Base-by-base conservation (phyloP, 768 basidiomycete genomes). In the Russula olivacea region DNA sequence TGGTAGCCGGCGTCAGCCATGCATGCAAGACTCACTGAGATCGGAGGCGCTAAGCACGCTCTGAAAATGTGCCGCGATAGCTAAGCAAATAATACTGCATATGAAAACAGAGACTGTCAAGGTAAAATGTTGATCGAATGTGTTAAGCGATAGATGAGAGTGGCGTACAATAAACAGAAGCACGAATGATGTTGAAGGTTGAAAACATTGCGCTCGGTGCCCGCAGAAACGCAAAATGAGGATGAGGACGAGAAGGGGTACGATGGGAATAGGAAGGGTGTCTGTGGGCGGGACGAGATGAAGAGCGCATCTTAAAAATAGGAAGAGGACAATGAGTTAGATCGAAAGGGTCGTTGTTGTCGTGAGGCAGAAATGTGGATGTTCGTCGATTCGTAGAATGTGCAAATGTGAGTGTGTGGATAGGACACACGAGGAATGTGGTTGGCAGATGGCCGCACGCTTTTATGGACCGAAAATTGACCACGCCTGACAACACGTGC, bases 21-120 rank as follows among this genome's bases (percentile, higher is more conserved):
- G 30, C 52, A 9, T 54, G 38, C 56, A 8, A 45, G 14, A 71
- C 87, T 72, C 72, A 92, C 90, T 92, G 72, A 93, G 86, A 76
- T 91, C 88, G 61, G 87, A 89, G 67, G 88, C 78, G 64, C 83
- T 79, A 65, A 91, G 76, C 38, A 90, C 79, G 59, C 77, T 77
- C 72, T 89, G 84, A 70, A 93, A 90, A 70, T 90, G 87, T 41
- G 80, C 87, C 55, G 89, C 88, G 76, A 93, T 86, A 63, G 83
- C 88, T 65, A 93, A 77, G 70, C 87, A 90, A 68, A 93, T 86
- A 64, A 88, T 74, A 23, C 88, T 89, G 81, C 88, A 92, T 63
- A 86, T 73, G 55, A 92, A 73, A 47, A 90, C 82, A 49, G 83
- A 75, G 69, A 77, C 90, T 92, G 61, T 12, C 36, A 48, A 21